Base-by-base conservation (phyloP, 73 alveolate species). In the Breviolum minutum region DNA sequence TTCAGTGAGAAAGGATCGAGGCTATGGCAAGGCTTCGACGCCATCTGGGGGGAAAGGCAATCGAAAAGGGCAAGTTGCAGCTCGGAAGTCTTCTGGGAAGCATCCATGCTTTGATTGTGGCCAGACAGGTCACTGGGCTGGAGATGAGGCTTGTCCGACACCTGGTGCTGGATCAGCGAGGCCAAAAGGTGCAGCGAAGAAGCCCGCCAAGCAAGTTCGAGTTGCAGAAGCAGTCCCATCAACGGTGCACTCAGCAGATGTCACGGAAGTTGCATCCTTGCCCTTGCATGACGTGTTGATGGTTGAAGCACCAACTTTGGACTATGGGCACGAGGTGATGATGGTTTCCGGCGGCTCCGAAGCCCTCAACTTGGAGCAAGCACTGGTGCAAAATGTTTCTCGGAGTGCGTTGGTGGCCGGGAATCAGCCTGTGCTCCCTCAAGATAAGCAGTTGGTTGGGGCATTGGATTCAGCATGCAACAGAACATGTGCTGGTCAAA, bases 21-120 rank as follows among this genome's bases (percentile, higher is more conserved):
- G 94, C 63, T 85, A 85, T 62, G 40, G 32, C 0, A 82, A 40
- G 40, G 26, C 32, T 0, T 76, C 63, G 0, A 40, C 61, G 4
- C 16, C 62, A 0, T 48, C 20, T 0, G 63, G 94, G 6, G 94
- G 63, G 6, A n/a, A 62, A 14, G 79, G 77, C 13, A 27, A 79
- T 1, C 7, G 27, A n/a, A n/a, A n/a, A n/a, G n/a, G n/a, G n/a
- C 64, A 29, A 29, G 19, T 62, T 8, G 27, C 26, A 0, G 94
- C 94, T 26, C 80, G 94, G 8, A 85, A 85, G 61, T 8, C 22
- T 0, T 85, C 94, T 2, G 94, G 94, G 30, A 61, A 63, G 27
- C 94, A 85, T 20, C 94, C 94, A 22, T 85, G 94, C 63, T 85
- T 85, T 30, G 94, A 85, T 29, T 85, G 94, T 40, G 94, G 94